phyloP scores from a whole-genome alignment of 495 filamentous ascomycete species.

The Daldinia childiae region DNA sequence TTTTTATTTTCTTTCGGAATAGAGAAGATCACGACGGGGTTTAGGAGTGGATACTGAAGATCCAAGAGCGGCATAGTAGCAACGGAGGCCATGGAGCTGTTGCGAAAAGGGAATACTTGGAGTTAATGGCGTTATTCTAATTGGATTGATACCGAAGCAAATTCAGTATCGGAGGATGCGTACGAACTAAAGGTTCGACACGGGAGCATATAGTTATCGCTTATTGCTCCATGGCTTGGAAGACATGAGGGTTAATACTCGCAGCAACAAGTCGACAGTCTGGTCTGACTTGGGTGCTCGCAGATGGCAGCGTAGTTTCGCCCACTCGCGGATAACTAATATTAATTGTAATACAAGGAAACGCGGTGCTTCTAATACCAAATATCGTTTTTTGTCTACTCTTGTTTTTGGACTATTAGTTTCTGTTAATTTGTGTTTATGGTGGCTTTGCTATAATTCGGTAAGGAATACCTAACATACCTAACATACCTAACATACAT shows the following conservation, averaged over 20 bases:
- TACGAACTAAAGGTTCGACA: constrained; percentile 24
- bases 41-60: constrained; percentile 16
- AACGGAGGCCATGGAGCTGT: constrained; percentile 16
- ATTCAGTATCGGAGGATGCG: constrained; percentile 20
- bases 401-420: not conserved
- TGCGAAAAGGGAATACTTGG: constrained; percentile 35
- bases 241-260: constrained; percentile 38
- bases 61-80: constrained; percentile 25
- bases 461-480: not conserved
- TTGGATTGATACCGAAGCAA: constrained; percentile 20
- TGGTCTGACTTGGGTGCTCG: constrained; percentile 33
- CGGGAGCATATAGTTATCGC: constrained; percentile 41
- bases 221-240: constrained; percentile 40
- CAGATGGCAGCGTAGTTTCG: constrained; percentile 32
- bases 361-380: constrained; percentile 27
- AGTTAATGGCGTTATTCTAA: constrained; percentile 35
- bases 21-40: constrained; percentile 25
- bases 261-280: constrained; percentile 21
- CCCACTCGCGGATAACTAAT: constrained; percentile 47
- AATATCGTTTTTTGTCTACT: not conserved
- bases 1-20: constrained; percentile 10
- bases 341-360: constrained; percentile 46
- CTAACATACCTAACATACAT: not conserved
- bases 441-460: not conserved
- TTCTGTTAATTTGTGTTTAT: not conserved